Conservation (phyloP, 331 rosid genomes). For the Rosa hybrid region DNA sequence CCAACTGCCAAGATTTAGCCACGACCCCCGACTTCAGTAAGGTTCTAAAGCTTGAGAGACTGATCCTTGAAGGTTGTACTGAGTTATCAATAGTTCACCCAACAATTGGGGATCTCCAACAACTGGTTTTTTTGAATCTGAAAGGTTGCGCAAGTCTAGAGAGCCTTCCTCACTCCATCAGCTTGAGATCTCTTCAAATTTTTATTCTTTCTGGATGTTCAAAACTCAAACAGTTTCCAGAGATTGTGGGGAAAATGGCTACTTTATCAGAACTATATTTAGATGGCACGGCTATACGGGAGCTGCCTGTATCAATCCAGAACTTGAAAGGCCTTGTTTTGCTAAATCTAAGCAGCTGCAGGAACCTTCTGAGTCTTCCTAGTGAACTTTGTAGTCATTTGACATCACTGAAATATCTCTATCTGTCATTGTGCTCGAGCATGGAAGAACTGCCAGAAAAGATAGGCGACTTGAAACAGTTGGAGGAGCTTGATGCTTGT, state of each 20-base stretch:
- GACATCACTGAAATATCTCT: constrained; percentile 21
- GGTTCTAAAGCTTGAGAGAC: constrained; percentile 17
- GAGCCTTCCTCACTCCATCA: background rate
- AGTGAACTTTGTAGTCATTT: constrained; percentile 12
- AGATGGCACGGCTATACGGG: background rate
- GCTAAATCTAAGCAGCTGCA: constrained; percentile 5
- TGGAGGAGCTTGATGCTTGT: constrained; percentile 22
- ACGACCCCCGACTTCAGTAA: constrained; percentile 10
- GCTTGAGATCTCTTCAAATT: constrained; percentile 5
- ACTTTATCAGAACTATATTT: background rate
- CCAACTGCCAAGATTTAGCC: background rate
- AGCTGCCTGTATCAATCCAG: background rate
- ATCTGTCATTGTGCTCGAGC: constrained; percentile 17
- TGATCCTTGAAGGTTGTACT: constrained; percentile 17
- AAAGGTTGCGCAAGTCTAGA: constrained; percentile 11
- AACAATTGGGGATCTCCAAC: background rate
- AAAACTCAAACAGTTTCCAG: constrained; percentile 4
- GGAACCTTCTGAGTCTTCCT: constrained; percentile 20
- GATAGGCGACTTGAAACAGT: constrained; percentile 17
- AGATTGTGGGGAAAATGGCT: constrained; percentile 17
- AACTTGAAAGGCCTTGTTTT: background rate
- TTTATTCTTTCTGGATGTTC: constrained; percentile 21
- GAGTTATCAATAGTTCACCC: background rate
- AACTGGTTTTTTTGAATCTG: constrained; percentile 10
- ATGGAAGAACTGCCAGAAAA: constrained; percentile 26